Base-by-base conservation (phyloP, 257 asterid genomes). In the Salvia hispanica region DNA sequence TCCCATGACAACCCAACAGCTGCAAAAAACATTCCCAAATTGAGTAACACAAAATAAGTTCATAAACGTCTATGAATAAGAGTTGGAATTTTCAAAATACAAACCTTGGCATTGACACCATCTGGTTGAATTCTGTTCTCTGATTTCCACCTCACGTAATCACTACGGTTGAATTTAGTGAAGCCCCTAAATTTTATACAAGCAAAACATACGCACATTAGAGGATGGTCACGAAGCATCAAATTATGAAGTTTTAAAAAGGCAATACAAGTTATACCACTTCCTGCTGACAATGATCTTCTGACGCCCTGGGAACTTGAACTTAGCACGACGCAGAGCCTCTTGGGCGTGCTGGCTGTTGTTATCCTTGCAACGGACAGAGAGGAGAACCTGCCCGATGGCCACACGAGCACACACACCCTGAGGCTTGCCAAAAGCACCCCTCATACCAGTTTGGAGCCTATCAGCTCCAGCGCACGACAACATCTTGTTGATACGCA, bases 401-500 rank as follows among this genome's bases (percentile, higher is more conserved):
- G 96, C 95, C 57, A 90, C 96, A 77, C 95, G 95, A 48, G 95
- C 94, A 65, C 96, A 90, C 31, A 76, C 78, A 18, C 96, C 96
- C 80, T 85, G 96, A 8, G 96, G 96, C 87, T 90, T 90, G 5
- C 96, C 96, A 72, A 90, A 90, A 57, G 96, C 95, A 62, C 96
- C 96, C 60, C 96, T 75, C 96, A 87, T 90, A 31, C 96, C 96
- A 66, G 96, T 90, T 64, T 90, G 97, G 76, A 90, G 97, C 88
- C 97, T 88, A 84, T 90, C 97, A 81, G 97, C 97, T 12, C 97
- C 97, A 72, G 97, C 97, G 74, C 97, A 90, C 0, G 97, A 90
- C 71, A 90, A 61, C 97, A 88, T 90, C 86, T 90, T 90, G 88
- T 90, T 90, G 28, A 90, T 90, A 0, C 95, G 88, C 60, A 90